Base-by-base conservation (phyloP, 140 eudicot genomes). In the Ambrosia hybrid region DNA sequence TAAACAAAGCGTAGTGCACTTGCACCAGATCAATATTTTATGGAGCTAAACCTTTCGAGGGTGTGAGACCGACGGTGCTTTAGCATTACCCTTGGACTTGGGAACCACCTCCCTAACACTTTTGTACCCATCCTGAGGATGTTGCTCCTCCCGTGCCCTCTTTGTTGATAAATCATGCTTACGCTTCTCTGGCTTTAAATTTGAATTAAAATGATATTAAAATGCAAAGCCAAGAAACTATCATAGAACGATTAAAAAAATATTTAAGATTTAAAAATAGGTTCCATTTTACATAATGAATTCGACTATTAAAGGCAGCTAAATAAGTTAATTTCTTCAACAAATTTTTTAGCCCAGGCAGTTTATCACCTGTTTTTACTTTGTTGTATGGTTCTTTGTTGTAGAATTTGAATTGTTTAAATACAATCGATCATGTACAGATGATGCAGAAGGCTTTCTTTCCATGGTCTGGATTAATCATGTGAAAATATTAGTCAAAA, bases 1-100 rank as follows among this genome's bases (percentile, higher is more conserved):
- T 21, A 37, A 68, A 69, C 57, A 9, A 15, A 10, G 7, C 15
- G 6, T 3, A 51, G 8, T 33, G 43, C 73, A 65, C 66, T 49
- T 43, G 60, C 3, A 17, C 26, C n/a, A 67, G 48, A 69, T 9
- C 13, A 14, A 68, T 34, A 26, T n/a, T 57, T 57, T 36, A 67
- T 46, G 17, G 51, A 78, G 75, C 45, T 21, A 81, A 4, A 89
- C 98, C 96, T 85, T 89, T 78, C 92, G 85, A 55, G 83, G 69
- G 73, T 85, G 81, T 12, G 77, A 36, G 52, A 82, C 77, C 79
- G 75, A 80, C 59, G 75, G 85, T 51, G 73, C 71, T 14, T 38
- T 77, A 16, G 66, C 37, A 15, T 80, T 82, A 65, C 60, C 73
- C 72, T 77, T 85, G 15, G 85, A 73, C 68, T 79, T 80, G 17